Conservation (phyloP, 73 alveolate genomes). For the Paramecium bursaria region DNA sequence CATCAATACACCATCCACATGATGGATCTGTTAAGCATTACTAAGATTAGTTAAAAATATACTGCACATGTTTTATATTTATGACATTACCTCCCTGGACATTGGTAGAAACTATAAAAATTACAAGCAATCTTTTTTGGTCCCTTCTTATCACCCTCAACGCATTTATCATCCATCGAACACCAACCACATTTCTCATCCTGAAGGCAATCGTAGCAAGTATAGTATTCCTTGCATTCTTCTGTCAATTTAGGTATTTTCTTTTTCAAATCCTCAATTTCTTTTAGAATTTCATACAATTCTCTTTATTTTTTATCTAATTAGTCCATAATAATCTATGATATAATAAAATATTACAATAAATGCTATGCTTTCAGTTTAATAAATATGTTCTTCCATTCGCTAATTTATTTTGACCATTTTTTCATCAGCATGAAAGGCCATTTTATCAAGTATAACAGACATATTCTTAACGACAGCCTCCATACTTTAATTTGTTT, state of each 20-base stretch:
- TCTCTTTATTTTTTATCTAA: conserved; percentile 27
- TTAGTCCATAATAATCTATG: conserved; percentile 38
- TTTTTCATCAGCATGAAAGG: not conserved
- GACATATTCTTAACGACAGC: not conserved
- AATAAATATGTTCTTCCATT: conserved; percentile 42
- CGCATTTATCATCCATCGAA: conserved; percentile 59
- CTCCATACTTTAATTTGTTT: not conserved
- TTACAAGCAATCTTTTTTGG: conserved; percentile 5
- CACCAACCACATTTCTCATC: conserved; percentile 57
- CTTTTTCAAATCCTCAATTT: not conserved
- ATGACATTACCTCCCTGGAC: conserved; percentile 47
- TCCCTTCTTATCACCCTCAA: conserved; percentile 44
- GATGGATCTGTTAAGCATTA: conserved; percentile 32
- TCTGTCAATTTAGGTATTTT: conserved; percentile 1
- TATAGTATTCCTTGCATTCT: not conserved
- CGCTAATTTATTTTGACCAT: conserved; percentile 26
- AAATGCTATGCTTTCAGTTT: conserved; percentile 15
- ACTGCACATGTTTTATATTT: conserved; percentile 51
- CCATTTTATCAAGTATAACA: conserved; percentile 34
- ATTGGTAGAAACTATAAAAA: conserved; percentile 43
- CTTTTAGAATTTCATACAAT: not conserved
- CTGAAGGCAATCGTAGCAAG: conserved; percentile 32
- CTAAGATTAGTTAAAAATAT: not conserved
- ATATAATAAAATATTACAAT: too few species aligned
- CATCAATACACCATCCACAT: conserved; percentile 51